Conservation (phyloP, 345 rosid genomes). For the Orychophragmus violaceus region DNA sequence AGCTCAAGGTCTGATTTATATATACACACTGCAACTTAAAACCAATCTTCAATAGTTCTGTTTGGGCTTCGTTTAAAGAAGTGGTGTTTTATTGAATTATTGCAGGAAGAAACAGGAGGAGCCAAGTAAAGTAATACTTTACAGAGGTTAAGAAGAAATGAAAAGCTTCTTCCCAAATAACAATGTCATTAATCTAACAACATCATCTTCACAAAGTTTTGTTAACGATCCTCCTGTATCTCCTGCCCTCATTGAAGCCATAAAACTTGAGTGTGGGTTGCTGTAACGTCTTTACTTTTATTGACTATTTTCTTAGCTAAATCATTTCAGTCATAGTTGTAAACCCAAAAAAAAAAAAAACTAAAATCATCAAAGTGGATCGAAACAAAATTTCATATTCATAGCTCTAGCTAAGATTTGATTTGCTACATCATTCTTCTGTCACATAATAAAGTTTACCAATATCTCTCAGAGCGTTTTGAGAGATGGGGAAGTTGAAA, state of each 20-base stretch:
- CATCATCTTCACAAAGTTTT: constrained; percentile 16
- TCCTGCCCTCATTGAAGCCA: constrained; percentile 72
- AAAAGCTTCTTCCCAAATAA: constrained; percentile 34
- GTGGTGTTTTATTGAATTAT: not conserved
- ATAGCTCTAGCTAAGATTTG: constrained; percentile 1
- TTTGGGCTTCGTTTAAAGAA: not conserved
- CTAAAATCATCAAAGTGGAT: not conserved
- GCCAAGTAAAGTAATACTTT: constrained; percentile 84
- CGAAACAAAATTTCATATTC: not conserved
- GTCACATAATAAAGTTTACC: not conserved
- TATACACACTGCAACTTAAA: not conserved
- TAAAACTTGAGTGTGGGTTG: constrained; percentile 75
- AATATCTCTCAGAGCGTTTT: constrained; percentile 49
- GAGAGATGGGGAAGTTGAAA: constrained; percentile 34
- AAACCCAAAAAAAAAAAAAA: not conserved
- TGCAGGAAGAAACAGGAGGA: constrained; percentile 89
- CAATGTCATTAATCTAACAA: constrained; percentile 3
- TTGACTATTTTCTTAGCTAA: not conserved
- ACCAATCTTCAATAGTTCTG: not conserved
- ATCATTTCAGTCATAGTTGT: not conserved
- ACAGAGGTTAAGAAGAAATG: constrained; percentile 52
- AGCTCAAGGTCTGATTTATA: constrained; percentile 61
- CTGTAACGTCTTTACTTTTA: not conserved
- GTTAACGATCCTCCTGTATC: constrained; percentile 37
- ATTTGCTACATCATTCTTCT: not conserved